Base-by-base conservation (phyloP, 2,329 filamentous ascomycete genomes). In the Lithohypha guttulata region DNA sequence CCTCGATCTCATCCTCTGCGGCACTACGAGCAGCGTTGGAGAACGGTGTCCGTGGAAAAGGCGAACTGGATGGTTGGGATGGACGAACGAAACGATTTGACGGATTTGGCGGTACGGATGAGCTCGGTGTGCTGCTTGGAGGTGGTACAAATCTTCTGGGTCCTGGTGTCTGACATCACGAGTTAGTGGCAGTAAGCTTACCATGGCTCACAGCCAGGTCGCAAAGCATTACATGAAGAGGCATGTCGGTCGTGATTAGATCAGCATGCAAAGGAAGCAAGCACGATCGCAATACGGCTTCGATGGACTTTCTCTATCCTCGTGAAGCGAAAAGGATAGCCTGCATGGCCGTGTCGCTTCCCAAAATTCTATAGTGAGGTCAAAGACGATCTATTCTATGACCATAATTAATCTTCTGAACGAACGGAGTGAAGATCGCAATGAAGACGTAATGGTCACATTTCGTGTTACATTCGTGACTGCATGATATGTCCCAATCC, bases 101-200 rank as follows among this genome's bases (percentile, higher is more conserved):
- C 7, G 15, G 31, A n/a, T 11, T 27, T 21, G 35, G n/a, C 7
- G 26, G 35, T 7, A 4, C 17, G 6, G 17, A 29, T 7, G 35
- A 6, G 10, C 26, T 19, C 6, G 26, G 17, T 14, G 35, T 14
- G 3, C 17, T 21, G n/a, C 11, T 30, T 39, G 35, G 23, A 18
- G 35, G 35, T 21, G 18, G 35, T n/a, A 30, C 35, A 14, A 39
- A 39, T 31, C 25, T 39, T 11, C 35, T n/a, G 3, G 35, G 26
- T 23, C 18, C 18, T 31, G 35, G 35, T 14, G 35, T 39, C 35
- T 39, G 18, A 11, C 13, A 23, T 8, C 11, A 9, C 22, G 26
- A 5, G 25, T 39, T 17, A 39, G 35, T 31, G 17, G 18, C 22
- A 17, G 5, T 11, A 15, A 11, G 10, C 19, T 29, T 39, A 15